These are phyloP conservation scores for Lactarius tabidus DNA, from an alignment of 768 basidiomycete species.

Conservation along the genomic window DNA sequence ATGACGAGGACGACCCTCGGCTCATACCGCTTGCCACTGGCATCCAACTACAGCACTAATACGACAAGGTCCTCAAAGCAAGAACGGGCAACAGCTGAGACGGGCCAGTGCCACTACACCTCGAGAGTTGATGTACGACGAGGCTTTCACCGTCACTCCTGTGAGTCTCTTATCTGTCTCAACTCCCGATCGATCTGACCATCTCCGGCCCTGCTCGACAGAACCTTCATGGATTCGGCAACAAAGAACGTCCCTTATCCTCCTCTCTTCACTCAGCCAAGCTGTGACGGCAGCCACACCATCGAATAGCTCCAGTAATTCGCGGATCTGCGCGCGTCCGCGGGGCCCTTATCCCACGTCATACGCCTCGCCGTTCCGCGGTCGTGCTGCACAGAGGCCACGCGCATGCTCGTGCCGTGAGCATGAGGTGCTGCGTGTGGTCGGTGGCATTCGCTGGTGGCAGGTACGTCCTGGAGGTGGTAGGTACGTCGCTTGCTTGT, in stretches of 20 bases:
- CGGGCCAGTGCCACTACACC: not conserved
- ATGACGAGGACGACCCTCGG: not conserved
- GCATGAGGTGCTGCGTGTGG: constrained; percentile 56
- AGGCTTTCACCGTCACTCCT: not conserved
- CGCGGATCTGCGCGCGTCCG: constrained; percentile 71
- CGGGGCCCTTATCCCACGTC: constrained; percentile 81
- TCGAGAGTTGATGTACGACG: not conserved
- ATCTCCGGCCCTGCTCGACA: too few species aligned
- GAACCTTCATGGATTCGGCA: not conserved
- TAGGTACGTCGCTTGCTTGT: constrained; percentile 50
- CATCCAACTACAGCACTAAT: not conserved
- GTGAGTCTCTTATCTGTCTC: too few species aligned
- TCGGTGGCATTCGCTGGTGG: constrained; percentile 97
- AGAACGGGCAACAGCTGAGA: not conserved
- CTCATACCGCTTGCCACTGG: not conserved
- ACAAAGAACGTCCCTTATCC: not conserved
- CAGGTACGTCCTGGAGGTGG: constrained; percentile 73
- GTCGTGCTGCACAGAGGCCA: constrained; percentile 69
- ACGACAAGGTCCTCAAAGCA: not conserved
- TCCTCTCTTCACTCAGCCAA: not conserved
- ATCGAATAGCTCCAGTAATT: constrained; percentile 75
- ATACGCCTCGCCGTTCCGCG: constrained; percentile 68
- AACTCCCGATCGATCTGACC: not conserved
- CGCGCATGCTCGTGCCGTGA: constrained; percentile 75
- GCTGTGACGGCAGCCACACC: not conserved